Evolutionary conservation across 2,329 filamentous ascomycete genomes (phyloP).

Genomic region (Dactylellina haptotyla): DNA sequence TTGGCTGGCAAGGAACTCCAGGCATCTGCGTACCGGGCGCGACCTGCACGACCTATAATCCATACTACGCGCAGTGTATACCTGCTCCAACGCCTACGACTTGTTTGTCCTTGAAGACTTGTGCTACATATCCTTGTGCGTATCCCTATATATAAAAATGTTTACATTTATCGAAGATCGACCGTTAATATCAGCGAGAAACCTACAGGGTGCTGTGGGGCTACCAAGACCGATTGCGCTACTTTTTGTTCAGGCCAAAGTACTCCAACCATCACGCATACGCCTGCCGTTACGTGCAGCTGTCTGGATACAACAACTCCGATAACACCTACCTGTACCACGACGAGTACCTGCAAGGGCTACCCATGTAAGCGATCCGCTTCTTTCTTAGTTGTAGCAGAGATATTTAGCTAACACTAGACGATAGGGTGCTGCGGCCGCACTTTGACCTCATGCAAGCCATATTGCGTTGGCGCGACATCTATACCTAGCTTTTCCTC

Average conservation of each 20-base stretch:
- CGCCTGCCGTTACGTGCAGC: not conserved
- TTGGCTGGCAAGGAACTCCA: constrained; percentile 2
- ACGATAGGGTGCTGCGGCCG: constrained; percentile 7
- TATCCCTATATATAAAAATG: not conserved
- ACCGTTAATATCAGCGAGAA: not conserved
- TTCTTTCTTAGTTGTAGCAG: too few relatives aligned
- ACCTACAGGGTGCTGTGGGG: constrained; percentile 15
- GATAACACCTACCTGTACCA: not conserved
- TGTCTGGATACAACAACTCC: not conserved
- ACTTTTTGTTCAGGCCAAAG: not conserved
- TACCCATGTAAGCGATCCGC: not conserved
- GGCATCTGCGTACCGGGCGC: constrained; percentile 1
- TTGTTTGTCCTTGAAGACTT: constrained; percentile 7
- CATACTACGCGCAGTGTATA: constrained; percentile 35
- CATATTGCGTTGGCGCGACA: constrained; percentile 6
- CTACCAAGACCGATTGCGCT: constrained; percentile 12
- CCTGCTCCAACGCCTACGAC: not conserved
- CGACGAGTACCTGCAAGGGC: not conserved
- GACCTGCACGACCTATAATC: constrained; percentile 26
- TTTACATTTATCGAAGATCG: not conserved
- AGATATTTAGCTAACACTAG: not conserved
- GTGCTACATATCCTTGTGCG: constrained; percentile 2
- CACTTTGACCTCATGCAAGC: constrained; percentile 7
- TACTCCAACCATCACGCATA: not conserved
- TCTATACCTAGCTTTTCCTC: not conserved